Conservation (phyloP, 345 rosid species). For the Erodium maritimum region DNA sequence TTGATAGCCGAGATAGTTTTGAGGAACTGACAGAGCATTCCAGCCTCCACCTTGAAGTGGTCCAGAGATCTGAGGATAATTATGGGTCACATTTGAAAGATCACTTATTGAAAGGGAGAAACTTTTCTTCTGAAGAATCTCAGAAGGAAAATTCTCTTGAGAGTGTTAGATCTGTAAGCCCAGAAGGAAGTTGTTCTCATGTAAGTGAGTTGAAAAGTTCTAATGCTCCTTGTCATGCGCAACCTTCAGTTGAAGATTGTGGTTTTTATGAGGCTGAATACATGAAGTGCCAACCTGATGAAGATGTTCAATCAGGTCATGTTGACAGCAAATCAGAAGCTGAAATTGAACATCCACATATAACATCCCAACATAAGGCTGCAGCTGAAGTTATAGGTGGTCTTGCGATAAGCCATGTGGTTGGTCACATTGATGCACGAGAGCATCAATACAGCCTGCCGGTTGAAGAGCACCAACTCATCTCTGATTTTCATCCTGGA, state of each 20-base stretch:
- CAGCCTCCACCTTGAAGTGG: slow-evolving; percentile 10
- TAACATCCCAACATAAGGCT: slow-evolving; percentile 12
- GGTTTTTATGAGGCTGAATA: slow-evolving; percentile 11
- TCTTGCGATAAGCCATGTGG: slow-evolving; percentile 16
- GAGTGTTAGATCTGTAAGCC: slow-evolving; percentile 5
- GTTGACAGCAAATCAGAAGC: slow-evolving; percentile 3
- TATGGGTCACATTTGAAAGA: slow-evolving; percentile 14
- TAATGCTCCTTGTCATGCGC: slow-evolving; percentile 5
- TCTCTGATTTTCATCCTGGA: slow-evolving; percentile 12
- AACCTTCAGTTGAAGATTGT: slow-evolving; percentile 16
- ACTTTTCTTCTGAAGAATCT: slow-evolving; percentile 15
- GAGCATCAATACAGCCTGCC: slow-evolving; percentile 8
- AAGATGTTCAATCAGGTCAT: slow-evolving; percentile 10
- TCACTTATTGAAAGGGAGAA: slow-evolving; percentile 6
- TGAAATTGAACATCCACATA: slow-evolving; percentile 21
- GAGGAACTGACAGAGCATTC: slow-evolving; percentile 18
- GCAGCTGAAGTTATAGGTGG: slow-evolving; percentile 17
- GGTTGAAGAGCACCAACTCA: background rate
- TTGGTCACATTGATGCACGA: slow-evolving; percentile 9
- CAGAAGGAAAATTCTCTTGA: slow-evolving; percentile 6
- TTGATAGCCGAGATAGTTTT: slow-evolving; percentile 15
- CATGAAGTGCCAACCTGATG: slow-evolving; percentile 13
- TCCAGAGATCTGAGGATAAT: slow-evolving; percentile 12
- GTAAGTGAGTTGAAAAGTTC: slow-evolving; percentile 9
- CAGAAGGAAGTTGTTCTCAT: slow-evolving; percentile 6